These are phyloP conservation scores for Talaromyces sp. DNA, from an alignment of 2,329 filamentous ascomycete species.

Conservation along the genomic window DNA sequence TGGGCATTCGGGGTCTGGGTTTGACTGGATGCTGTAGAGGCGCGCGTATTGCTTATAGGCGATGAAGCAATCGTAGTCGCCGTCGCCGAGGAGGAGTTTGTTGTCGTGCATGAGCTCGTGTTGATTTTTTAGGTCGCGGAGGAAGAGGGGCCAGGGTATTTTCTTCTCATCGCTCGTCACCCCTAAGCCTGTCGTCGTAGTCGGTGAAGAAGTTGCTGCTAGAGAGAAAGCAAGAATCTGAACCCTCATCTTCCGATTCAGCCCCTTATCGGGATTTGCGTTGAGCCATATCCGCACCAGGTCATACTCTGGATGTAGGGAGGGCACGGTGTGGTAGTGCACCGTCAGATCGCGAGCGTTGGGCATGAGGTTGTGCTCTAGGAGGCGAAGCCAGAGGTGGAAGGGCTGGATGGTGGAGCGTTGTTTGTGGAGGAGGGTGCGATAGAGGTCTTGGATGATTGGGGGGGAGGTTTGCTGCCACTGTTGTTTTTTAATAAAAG, in stretches of 20 bases:
- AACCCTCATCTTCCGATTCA: slow-evolving; percentile 17
- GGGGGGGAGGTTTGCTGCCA: not conserved
- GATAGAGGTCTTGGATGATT: slow-evolving; percentile 17
- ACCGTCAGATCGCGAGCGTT: slow-evolving; percentile 15
- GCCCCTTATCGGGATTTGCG: not conserved
- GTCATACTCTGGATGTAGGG: slow-evolving; percentile 9
- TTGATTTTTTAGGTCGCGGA: slow-evolving; percentile 3
- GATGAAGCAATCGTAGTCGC: slow-evolving; percentile 19
- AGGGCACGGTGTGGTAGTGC: slow-evolving; percentile 9
- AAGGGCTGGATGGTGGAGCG: slow-evolving; percentile 15
- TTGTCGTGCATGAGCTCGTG: slow-evolving; percentile 3
- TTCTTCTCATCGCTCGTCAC: not conserved
- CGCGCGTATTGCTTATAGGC: slow-evolving; percentile 14
- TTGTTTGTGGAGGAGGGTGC: slow-evolving; percentile 2
- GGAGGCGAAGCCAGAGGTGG: slow-evolving; percentile 15
- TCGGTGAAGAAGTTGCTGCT: not conserved
- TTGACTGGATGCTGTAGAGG: slow-evolving; percentile 5
- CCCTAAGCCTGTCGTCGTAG: not conserved
- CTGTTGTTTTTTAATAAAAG: not conserved
- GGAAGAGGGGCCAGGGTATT: slow-evolving; percentile 8
- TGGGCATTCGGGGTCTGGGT: not conserved
- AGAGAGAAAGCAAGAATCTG: slow-evolving; percentile 15
- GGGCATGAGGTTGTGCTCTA: slow-evolving; percentile 18
- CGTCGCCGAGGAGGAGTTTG: not conserved
- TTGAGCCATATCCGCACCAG: slow-evolving; percentile 8